These are phyloP conservation scores for Aureobasidium leucospermi DNA, from an alignment of 2,329 filamentous ascomycete genomes.

Conservation along the genomic window DNA sequence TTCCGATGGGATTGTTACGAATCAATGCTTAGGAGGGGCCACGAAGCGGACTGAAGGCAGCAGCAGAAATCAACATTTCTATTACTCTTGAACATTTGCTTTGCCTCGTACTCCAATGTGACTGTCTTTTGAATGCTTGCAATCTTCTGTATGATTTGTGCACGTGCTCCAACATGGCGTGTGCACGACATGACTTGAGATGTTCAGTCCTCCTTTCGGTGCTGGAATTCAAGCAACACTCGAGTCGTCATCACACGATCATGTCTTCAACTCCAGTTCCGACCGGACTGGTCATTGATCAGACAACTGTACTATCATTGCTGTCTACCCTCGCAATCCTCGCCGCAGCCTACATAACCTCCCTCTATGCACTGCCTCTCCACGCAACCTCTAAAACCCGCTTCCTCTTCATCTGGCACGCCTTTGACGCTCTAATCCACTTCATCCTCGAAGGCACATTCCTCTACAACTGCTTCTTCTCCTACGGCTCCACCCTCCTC, in stretches of 20 bases:
- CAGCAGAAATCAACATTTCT: slow-evolving; percentile 9
- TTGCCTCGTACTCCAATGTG: neutral
- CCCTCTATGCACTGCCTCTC: slow-evolving; percentile 45
- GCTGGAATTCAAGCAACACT: neutral
- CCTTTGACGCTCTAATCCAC: slow-evolving; percentile 88
- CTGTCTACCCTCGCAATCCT: slow-evolving; percentile 48
- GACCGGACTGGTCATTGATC: slow-evolving; percentile 30
- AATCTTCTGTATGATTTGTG: neutral
- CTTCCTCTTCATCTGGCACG: slow-evolving; percentile 87
- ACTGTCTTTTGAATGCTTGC: neutral
- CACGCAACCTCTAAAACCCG: slow-evolving; percentile 53
- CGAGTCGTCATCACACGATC: neutral
- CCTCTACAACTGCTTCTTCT: slow-evolving; percentile 90
- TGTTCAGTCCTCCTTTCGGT: neutral
- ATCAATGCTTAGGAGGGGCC: neutral
- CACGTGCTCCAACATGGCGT: neutral
- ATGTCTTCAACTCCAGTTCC: neutral
- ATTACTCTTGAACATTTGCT: neutral
- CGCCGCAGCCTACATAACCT: slow-evolving; percentile 44
- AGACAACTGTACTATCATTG: slow-evolving; percentile 49
- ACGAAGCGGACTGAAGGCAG: neutral
- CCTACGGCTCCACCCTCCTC: slow-evolving; percentile 26
- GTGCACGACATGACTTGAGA: neutral
- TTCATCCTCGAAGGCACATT: slow-evolving; percentile 85
- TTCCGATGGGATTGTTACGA: neutral